These are phyloP conservation scores for Arabis alpina DNA, from an alignment of 345 rosid genomes.

Conservation along the genomic window DNA sequence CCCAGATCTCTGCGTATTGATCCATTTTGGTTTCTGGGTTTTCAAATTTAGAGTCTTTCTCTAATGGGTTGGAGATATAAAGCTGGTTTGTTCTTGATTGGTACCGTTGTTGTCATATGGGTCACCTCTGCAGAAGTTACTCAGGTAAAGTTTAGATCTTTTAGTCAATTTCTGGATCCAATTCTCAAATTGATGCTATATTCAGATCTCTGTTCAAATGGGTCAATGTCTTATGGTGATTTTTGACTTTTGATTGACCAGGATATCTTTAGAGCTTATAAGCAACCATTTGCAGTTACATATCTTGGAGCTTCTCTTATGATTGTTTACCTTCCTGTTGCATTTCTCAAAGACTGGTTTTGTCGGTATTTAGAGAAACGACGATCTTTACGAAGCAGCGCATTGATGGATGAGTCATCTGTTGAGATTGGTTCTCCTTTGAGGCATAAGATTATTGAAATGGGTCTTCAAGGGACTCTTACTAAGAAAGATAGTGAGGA, in stretches of 20 bases:
- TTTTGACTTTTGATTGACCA: conserved; percentile 43
- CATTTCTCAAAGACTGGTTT: conserved; percentile 87
- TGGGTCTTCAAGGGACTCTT: conserved; percentile 75
- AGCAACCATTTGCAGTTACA: conserved; percentile 98
- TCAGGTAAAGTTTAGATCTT: conserved; percentile 52
- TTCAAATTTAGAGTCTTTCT: conserved; percentile 5
- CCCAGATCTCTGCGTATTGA: conserved; percentile 38
- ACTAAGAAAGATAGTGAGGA: conserved; percentile 76
- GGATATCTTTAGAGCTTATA: conserved; percentile 90
- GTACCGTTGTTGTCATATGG: conserved; percentile 91
- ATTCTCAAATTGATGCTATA: neutral
- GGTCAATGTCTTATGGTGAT: conserved; percentile 1
- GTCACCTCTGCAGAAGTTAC: conserved; percentile 90
- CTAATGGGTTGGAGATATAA: conserved; percentile 84
- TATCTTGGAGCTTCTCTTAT: conserved; percentile 98
- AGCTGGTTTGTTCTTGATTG: conserved; percentile 87
- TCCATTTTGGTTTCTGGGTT: conserved; percentile 28
- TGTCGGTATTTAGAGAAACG: conserved; percentile 54
- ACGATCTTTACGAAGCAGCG: conserved; percentile 53
- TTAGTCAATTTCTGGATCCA: conserved; percentile 22
- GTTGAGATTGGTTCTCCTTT: conserved; percentile 63
- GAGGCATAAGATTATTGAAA: conserved; percentile 62
- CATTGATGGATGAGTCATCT: conserved; percentile 50
- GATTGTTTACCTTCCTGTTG: conserved; percentile 96
- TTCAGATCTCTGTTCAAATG: conserved; percentile 36